Base-by-base conservation (phyloP, 2,329 filamentous ascomycete species). In the Botrytis elliptica region DNA sequence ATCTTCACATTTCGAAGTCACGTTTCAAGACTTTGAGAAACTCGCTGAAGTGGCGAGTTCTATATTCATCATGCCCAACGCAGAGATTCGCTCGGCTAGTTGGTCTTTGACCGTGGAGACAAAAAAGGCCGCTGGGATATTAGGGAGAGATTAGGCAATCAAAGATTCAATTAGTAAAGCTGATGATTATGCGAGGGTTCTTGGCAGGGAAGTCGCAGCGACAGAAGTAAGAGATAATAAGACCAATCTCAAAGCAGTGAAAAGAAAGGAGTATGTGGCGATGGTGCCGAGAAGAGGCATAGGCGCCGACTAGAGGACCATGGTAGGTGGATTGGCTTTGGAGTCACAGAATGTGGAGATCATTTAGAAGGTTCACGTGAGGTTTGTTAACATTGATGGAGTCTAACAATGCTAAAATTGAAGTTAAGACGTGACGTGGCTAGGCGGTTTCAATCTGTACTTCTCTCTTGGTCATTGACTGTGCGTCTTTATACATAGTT, bases 1-100 rank as follows among this genome's bases (percentile, higher is more conserved):
- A 20, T 63, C 68, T 33, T 70, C 68, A 7, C 22, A 38, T 44
- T 70, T 62, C 5, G 68, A 62, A 38, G 68, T 38, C 42, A 46
- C 29, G 5, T 70, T 70, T 44, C 57, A 42, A 44, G 29, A 70
- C 14, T 62, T 62, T 38, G 20, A 52, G 5, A 38, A 62, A 9
- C 55, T 70, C 18, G 68, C 68, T 9, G 68, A 62, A 16, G 55
- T 49, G 14, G 55, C 40, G 9, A 60, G n/a, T 70, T 59, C 6
- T 44, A 29, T 70, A 9, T 70, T 70, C 55, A 70, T 44, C 40
- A 70, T 42, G 33, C 68, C 10, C 6, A 29, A 62, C 33, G 29
- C 12, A n/a, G 68, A 70, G 25, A 59, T 69, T n/a, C 49, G 49
- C 38, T 60, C 67, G 33, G 44, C 38, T 7, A 60, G 38, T 18